Percentiles rank a stretch among this genome's conserved stretches.
Conservation (phyloP, 768 basidiomycete genomes). For the Exidia glandulosa region DNA sequence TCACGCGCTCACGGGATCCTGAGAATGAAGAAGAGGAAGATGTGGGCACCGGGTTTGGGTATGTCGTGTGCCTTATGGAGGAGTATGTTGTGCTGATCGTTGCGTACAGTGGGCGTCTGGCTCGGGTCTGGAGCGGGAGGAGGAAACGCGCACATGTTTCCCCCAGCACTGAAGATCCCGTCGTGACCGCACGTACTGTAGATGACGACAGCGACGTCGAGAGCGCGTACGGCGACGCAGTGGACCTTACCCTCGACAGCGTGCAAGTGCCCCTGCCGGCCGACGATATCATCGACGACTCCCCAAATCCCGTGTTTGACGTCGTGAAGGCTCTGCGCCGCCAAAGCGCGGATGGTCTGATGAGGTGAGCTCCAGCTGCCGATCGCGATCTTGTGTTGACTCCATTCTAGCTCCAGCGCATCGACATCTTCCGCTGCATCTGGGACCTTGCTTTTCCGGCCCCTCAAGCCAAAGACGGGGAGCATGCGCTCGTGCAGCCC, state of each 20-base stretch:
- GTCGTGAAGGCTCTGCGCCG: neutral
- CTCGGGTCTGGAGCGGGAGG: neutral
- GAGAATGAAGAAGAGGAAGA: neutral
- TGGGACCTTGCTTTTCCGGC: neutral
- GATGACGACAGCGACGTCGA: too few species aligned
- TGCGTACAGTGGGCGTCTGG: neutral
- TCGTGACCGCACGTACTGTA: neutral
- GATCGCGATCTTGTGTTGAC: neutral
- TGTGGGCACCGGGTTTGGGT: neutral
- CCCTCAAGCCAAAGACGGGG: neutral
- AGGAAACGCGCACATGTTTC: neutral
- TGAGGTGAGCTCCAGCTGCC: neutral
- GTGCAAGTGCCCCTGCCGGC: too few species aligned
- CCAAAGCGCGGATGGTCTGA: neutral
- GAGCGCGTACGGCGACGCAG: neutral
- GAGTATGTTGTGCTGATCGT: too few species aligned
- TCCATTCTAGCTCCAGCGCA: neutral
- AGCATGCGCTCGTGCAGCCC: neutral
- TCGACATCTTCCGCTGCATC: neutral
- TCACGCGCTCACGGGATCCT: neutral
- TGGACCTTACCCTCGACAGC: neutral
- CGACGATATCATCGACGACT: neutral
- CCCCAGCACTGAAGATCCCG: neutral
- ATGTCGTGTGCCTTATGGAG: too few species aligned
- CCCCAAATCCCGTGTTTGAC: neutral